Evolutionary conservation across 1,139 yeast species (phyloP), one percentile per base, ranked within the genome.

Genomic region (Saccharomycopsis crataegensis): DNA sequence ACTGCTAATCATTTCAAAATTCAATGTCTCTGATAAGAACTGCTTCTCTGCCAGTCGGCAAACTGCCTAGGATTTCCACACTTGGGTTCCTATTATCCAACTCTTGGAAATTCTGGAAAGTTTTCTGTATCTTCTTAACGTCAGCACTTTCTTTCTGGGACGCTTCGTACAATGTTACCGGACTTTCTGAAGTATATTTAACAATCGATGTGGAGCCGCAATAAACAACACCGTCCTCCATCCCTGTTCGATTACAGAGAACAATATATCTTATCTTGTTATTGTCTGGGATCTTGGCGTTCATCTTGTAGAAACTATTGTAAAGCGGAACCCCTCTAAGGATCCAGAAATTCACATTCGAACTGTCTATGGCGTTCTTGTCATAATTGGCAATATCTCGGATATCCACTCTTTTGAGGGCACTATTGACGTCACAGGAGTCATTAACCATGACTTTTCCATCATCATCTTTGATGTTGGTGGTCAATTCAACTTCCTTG

Each of bases 201-300:
- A 78, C 67, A 6, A 85, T 79, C 11, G 77, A 67, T 6, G 86
- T 78, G 0, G 89, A 77, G 0, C 96, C 96, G 0, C 87, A 94
- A 60, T 86, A 91, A 57, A 82, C 66, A 0, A 83, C 77, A 38
- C 78, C 78, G 46, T 74, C 80, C 65, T 90, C 97, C 43, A 83
- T 71, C 0, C 97, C 97, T 9, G 79, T 70, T 57, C 96, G 70
- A 64, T 90, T 89, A 60, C 87, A 83, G 22, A 81, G 68, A 5
- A 82, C 74, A 40, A 77, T 67, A 53, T 59, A 61, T 11, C 56
- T 45, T 8, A 16, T 48, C 46, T 50, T 43, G 11, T 6, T 16
- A 37, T 55, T 55, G n/a, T 11, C 22, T 22, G 53, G 44, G n/a
- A 44, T 37, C 16, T 51, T 40, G 6, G 12, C 14, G 2, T 44